Percentiles rank a stretch among this genome's conserved stretches.
Conservation (phyloP, 2,329 filamentous ascomycete species). For the Ophiostoma australiae region DNA sequence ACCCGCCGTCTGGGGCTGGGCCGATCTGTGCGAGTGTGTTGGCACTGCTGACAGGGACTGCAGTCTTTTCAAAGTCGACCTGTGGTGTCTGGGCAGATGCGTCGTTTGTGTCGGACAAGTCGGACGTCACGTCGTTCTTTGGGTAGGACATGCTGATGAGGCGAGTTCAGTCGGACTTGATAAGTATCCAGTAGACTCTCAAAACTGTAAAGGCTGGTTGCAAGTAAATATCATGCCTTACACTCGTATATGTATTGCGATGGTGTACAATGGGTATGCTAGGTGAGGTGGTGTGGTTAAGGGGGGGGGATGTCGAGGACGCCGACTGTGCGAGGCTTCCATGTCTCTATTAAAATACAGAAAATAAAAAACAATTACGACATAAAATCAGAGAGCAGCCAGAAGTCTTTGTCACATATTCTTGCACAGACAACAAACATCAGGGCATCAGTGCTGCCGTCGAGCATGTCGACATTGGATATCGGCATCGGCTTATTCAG, state of each 20-base stretch:
- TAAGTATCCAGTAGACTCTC: too few species aligned
- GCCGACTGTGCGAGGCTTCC: background rate
- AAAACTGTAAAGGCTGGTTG: too few species aligned
- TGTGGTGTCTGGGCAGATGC: background rate
- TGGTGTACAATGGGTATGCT: background rate
- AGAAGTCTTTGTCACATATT: background rate
- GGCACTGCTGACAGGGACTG: background rate
- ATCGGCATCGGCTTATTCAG: background rate
- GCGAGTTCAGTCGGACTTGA: background rate
- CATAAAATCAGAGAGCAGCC: background rate
- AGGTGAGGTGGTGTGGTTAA: too few species aligned
- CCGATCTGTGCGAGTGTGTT: background rate
- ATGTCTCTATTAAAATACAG: background rate
- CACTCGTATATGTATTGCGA: background rate
- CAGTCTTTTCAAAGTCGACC: background rate
- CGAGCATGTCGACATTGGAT: background rate
- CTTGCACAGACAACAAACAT: background rate
- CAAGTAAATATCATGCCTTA: background rate
- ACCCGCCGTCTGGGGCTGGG: background rate
- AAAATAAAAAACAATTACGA: background rate
- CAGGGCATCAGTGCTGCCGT: background rate
- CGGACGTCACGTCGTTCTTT: background rate
- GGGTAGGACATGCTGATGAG: background rate
- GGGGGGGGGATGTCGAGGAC: background rate
- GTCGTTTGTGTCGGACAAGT: background rate